These are phyloP conservation scores for Pulicaria dysenterica DNA, from an alignment of 129 eudicot species.

Conservation along the genomic window DNA sequence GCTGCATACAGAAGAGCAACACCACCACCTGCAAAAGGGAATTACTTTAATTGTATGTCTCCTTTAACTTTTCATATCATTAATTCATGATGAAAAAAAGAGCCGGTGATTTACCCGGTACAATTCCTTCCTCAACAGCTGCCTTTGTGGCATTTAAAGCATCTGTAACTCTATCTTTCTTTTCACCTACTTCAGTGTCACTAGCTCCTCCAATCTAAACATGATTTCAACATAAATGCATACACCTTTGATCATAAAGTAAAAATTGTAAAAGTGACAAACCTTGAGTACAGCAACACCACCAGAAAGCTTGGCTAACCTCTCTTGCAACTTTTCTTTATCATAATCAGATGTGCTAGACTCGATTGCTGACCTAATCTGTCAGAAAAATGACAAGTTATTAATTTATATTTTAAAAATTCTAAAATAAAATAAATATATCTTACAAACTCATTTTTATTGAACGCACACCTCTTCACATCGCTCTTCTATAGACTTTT, in stretches of 20 bases:
- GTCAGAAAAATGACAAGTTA: constrained; percentile 1
- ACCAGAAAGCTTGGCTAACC: constrained; percentile 91
- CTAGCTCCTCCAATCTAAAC: constrained; percentile 88
- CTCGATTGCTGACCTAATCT: constrained; percentile 76
- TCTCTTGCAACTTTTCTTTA: constrained; percentile 83
- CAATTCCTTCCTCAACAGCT: constrained; percentile 93
- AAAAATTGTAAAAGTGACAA: not conserved
- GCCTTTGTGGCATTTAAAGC: constrained; percentile 95
- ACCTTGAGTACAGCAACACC: constrained; percentile 96
- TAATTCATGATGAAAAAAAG: not conserved
- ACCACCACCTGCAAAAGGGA: constrained; percentile 67
- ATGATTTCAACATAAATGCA: not conserved
- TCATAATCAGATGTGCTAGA: constrained; percentile 85
- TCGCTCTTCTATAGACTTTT: constrained; percentile 76
- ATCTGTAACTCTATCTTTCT: constrained; percentile 88
- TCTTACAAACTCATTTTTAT: not conserved
- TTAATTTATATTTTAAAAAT: too few relatives aligned
- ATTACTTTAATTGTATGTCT: not conserved
- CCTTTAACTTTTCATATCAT: not conserved
- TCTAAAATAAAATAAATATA: too few relatives aligned
- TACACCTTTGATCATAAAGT: constrained; percentile 1
- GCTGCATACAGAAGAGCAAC: constrained; percentile 87
- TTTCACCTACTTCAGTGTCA: constrained; percentile 87
- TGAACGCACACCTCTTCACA: constrained; percentile 67
- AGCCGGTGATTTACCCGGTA: constrained; percentile 50